These are phyloP conservation scores for Teunomyces lycoperdinae DNA, from an alignment of 805 yeast species.

Conservation along the genomic window DNA sequence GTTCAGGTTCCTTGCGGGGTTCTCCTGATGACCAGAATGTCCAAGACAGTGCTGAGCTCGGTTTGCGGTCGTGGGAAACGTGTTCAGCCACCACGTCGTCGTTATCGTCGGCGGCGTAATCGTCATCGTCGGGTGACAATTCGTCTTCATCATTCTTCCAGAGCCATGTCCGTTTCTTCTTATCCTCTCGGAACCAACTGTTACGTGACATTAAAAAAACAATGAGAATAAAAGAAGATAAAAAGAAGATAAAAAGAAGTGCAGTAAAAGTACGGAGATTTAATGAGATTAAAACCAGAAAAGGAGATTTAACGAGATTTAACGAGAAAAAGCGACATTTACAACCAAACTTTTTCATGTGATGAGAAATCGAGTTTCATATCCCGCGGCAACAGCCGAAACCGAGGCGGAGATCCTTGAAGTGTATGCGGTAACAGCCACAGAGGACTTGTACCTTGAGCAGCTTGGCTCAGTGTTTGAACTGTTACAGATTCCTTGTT, in stretches of 20 bases:
- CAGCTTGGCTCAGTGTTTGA: conserved; percentile 25
- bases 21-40: conserved; percentile 29
- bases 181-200: conserved; percentile 28
- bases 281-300: background rate
- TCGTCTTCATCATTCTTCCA: conserved; percentile 6
- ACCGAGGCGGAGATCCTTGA: conserved; percentile 37
- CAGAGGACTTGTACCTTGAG: conserved; percentile 26
- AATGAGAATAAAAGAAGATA: background rate
- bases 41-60: conserved; percentile 25
- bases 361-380: conserved; percentile 4
- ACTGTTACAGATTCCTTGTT: conserved; percentile 25
- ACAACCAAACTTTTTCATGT: too few relatives aligned
- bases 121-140: conserved; percentile 18
- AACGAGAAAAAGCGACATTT: too few relatives aligned
- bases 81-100: conserved; percentile 36
- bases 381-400: conserved; percentile 14
- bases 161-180: background rate
- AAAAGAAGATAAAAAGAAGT: background rate
- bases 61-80: conserved; percentile 19
- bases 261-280: background rate
- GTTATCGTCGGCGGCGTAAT: conserved; percentile 20
- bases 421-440: conserved; percentile 22
- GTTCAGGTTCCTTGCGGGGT: conserved; percentile 6
- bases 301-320: background rate
- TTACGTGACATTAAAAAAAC: background rate